phyloP scores from a whole-genome alignment of 331 rosid genomes.

The Quercus lobata region DNA sequence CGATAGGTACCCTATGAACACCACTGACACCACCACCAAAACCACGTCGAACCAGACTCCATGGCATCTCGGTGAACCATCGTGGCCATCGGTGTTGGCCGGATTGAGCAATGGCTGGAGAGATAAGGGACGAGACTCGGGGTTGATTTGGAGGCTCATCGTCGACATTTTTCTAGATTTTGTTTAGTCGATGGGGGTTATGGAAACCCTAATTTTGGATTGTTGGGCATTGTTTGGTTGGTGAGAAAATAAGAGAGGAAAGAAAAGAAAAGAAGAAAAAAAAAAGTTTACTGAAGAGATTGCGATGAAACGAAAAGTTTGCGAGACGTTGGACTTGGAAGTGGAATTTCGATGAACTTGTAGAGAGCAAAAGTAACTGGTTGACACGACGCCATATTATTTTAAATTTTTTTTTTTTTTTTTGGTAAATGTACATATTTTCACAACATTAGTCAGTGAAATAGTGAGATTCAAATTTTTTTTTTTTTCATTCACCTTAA shows the following conservation, averaged over 20 bases:
- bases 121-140: slow-evolving; percentile 14
- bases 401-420: background rate
- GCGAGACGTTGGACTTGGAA: background rate
- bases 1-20: slow-evolving; percentile 48
- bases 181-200: background rate
- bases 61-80: slow-evolving; percentile 30
- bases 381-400: background rate
- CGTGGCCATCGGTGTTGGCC: slow-evolving; percentile 7
- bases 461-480: too few species aligned
- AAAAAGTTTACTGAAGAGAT: too few species aligned
- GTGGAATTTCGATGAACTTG: background rate
- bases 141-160: background rate
- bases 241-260: background rate
- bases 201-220: background rate
- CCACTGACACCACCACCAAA: slow-evolving; percentile 42
- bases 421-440: too few species aligned
- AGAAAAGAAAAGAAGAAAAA: background rate
- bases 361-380: background rate
- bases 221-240: background rate
- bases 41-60: slow-evolving; percentile 38
- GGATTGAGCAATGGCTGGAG: slow-evolving; percentile 20
- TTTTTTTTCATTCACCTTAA: too few species aligned
- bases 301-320: too few species aligned
- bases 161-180: slow-evolving; percentile 20
- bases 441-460: too few species aligned